Evolutionary conservation across 192 early-diverging fungal genomes (phyloP).

Genomic region (Coemansia javaensis): DNA sequence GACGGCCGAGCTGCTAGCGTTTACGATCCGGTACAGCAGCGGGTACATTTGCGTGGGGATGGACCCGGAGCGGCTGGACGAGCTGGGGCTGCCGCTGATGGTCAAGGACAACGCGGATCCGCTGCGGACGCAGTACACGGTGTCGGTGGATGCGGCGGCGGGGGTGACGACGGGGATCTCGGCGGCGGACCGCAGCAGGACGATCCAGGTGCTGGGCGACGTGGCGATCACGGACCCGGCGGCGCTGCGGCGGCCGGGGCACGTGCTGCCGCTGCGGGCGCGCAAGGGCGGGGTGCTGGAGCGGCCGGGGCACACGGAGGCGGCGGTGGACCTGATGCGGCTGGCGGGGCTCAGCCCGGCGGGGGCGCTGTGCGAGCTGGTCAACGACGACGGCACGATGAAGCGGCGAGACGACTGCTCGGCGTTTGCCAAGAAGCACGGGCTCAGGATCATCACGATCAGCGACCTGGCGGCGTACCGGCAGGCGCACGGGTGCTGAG

Average conservation of each 20-base stretch:
- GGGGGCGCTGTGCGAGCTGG: slow-evolving; percentile 90
- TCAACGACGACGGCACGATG: slow-evolving; percentile 89
- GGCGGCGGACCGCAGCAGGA: slow-evolving; percentile 81
- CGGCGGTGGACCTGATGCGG: slow-evolving; percentile 80
- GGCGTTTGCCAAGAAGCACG: slow-evolving; percentile 77
- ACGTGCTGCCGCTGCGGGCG: slow-evolving; percentile 89
- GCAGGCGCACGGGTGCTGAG: slow-evolving; percentile 17
- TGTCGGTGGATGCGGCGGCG: slow-evolving; percentile 81
- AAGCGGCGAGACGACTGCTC: slow-evolving; percentile 88
- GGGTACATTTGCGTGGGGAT: slow-evolving; percentile 91
- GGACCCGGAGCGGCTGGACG: slow-evolving; percentile 70
- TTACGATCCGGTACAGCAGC: slow-evolving; percentile 92
- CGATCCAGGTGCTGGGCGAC: slow-evolving; percentile 73
- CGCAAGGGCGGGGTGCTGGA: slow-evolving; percentile 74
- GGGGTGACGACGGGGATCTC: slow-evolving; percentile 96
- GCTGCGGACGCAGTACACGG: slow-evolving; percentile 90
- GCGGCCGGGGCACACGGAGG: slow-evolving; percentile 94
- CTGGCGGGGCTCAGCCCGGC: slow-evolving; percentile 77
- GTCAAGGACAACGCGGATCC: slow-evolving; percentile 87
- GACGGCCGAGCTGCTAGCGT: slow-evolving; percentile 89
- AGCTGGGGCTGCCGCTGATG: slow-evolving; percentile 89
- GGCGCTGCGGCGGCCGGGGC: slow-evolving; percentile 87
- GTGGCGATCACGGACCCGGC: slow-evolving; percentile 54
- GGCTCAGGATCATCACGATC: slow-evolving; percentile 85
- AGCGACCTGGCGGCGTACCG: slow-evolving; percentile 79